Percentiles rank a stretch among this genome's conserved stretches.
These are phyloP conservation scores for Obba rivulosa DNA, from an alignment of 768 basidiomycete species.

Conservation along the genomic window DNA sequence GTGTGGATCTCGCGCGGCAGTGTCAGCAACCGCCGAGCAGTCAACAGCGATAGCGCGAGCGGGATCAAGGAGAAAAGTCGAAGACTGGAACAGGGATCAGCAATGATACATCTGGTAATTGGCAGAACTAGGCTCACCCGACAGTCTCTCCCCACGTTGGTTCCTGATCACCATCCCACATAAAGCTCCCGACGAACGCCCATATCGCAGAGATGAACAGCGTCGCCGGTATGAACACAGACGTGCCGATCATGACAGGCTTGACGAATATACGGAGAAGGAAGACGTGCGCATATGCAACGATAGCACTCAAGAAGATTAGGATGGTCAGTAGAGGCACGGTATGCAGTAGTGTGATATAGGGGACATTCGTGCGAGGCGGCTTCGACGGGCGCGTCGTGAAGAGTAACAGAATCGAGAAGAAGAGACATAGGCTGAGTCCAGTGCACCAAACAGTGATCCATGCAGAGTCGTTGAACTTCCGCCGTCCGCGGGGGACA, in stretches of 20 bases:
- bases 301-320: conserved; percentile 62
- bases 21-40: conserved; percentile 64
- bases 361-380: conserved; percentile 40
- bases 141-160: conserved; percentile 81
- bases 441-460: conserved; percentile 61
- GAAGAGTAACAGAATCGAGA: conserved; percentile 62
- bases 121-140: conserved; percentile 46
- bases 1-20: conserved; percentile 69
- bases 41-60: conserved; percentile 60
- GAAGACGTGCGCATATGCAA: conserved; percentile 70
- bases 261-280: conserved; percentile 77
- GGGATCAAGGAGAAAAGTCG: conserved; percentile 77
- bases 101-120: background rate
- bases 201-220: conserved; percentile 72
- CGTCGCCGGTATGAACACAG: conserved; percentile 69
- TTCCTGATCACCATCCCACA: conserved; percentile 45
- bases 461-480: conserved; percentile 72
- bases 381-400: conserved; percentile 35
- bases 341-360: conserved; percentile 70
- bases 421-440: conserved; percentile 55
- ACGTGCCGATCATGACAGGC: conserved; percentile 76
- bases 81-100: conserved; percentile 38
- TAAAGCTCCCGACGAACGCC: conserved; percentile 79
- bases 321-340: conserved; percentile 72
- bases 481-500: conserved; percentile 55